These are phyloP conservation scores for Parsonsia alboflavescens DNA, from an alignment of 257 asterid genomes.

Conservation along the genomic window DNA sequence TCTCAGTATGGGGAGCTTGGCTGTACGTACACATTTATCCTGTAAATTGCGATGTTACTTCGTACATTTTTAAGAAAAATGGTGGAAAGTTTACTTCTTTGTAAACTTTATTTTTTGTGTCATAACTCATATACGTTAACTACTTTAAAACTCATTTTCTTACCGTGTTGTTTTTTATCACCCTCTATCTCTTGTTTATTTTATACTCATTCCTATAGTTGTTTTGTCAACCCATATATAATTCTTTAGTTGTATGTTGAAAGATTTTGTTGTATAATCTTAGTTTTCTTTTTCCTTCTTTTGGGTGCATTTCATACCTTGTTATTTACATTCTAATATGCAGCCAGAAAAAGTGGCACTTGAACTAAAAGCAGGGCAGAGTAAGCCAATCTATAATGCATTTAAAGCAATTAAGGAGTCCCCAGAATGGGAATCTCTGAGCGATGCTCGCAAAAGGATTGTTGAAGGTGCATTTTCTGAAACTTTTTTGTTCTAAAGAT, in stretches of 20 bases:
- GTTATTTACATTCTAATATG: conserved; percentile 19
- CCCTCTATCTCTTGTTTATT: neutral
- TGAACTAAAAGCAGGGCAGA: conserved; percentile 81
- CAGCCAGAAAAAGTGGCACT: conserved; percentile 95
- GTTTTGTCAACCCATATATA: neutral
- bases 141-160: neutral
- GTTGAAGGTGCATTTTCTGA: conserved; percentile 61
- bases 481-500: neutral
- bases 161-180: neutral
- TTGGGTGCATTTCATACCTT: conserved; percentile 8
- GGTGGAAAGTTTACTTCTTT: neutral
- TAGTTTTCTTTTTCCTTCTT: neutral
- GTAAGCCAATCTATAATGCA: conserved; percentile 89
- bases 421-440: conserved; percentile 66
- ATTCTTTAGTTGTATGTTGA: conserved; percentile 4
- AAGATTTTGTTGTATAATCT: neutral
- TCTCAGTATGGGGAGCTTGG: neutral
- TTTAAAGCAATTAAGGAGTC: conserved; percentile 79
- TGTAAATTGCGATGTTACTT: neutral
- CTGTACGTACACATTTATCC: neutral
- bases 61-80: neutral
- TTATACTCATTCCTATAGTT: neutral
- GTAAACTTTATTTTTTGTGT: neutral
- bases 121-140: neutral
- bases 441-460: conserved; percentile 86